Evolutionary conservation across 805 yeast species (phyloP), one percentile per base, ranked within the genome.

Genomic region (Metschnikowia lachancei): DNA sequence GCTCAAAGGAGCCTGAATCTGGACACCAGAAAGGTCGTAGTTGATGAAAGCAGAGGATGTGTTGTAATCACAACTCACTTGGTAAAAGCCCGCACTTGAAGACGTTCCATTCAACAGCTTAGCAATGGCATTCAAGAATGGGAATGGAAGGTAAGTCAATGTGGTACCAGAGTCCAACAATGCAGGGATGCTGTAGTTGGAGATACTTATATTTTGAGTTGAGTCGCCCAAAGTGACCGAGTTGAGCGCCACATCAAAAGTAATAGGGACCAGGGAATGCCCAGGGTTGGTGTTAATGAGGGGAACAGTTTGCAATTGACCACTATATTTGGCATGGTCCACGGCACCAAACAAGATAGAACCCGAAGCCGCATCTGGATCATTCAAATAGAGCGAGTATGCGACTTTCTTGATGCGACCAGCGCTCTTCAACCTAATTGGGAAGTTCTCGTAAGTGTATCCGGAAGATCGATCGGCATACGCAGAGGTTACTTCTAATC

Each of bases 351-450:
- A 70, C 44, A 70, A 59, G 20, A 70, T 50, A 19, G 62, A 56
- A 10, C 76, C 76, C 4, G 61, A 28, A 3, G 39, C 45, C 11
- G 67, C 56, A 14, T 16, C 4, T 20, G 59, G 53, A 3, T 67
- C 64, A 53, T 81, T 76, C 61, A 87, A 69, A 55, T 69, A 84
- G 45, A 87, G 66, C 0, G 91, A 84, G 60, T 83, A 87, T 0
- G 77, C 78, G 35, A 72, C 70, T 39, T 75, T 72, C 36, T 72
- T 56, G 48, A 81, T 85, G 34, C 76, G 28, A 26, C 75, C 28
- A 8, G 28, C 10, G 28, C 11, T 26, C 12, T 26, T 26, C 28
- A 26, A 26, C 6, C 28, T 9, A 10, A 26, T 3, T 3, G 28
- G 28, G 11, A 26, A 26, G 28, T 26, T 26, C 11, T 26, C 11